Base-by-base conservation (phyloP, 768 basidiomycete species). In the Vararia minispora region DNA sequence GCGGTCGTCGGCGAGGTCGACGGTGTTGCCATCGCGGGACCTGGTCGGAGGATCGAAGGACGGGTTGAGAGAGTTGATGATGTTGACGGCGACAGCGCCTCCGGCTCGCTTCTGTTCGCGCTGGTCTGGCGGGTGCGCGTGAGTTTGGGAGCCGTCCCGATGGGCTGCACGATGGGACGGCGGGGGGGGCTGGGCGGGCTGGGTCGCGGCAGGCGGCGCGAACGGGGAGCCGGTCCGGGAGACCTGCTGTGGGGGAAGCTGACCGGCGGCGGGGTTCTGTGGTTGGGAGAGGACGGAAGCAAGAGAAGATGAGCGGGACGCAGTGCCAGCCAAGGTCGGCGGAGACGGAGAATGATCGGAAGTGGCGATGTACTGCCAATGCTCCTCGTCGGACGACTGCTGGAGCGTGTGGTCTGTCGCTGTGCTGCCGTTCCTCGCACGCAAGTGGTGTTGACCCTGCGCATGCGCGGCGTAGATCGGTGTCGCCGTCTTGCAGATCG, bases 31-130 rank as follows among this genome's bases (percentile, higher is more conserved):
- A n/a, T n/a, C n/a, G n/a, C 21, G 26, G 32, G 37, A 28, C 42
- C 29, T 5, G 40, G 44, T 8, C 46, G 47, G 20, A 42, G 26
- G n/a, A 14, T 63, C 53, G 36, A 52, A 43, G 42, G 59, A 65
- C 0, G 82, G 78, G 39, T 85, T 80, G 12, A 85, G 61, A 3
- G 82, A 66, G 32, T 62, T 64, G 39, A 82, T 60, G 31, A 81
- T 77, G 14, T 69, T 71, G 11, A 78, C 53, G 0, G 74, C 71
- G 5, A 62, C 49, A 8, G 45, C 37, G n/a, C 40, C 38, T 17
- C 29, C 20, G 26, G 43, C 45, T 7, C 46, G 52, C 6, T 51
- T 47, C 30, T 54, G 58, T 44, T 56, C 58, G 28, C 52, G 56
- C 18, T 51, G 32, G 11, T 44, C 33, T 3, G 41, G 40, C 40